These are phyloP conservation scores for Neocallimastix lanati DNA, from an alignment of 192 early-diverging fungal species.

Conservation along the genomic window DNA sequence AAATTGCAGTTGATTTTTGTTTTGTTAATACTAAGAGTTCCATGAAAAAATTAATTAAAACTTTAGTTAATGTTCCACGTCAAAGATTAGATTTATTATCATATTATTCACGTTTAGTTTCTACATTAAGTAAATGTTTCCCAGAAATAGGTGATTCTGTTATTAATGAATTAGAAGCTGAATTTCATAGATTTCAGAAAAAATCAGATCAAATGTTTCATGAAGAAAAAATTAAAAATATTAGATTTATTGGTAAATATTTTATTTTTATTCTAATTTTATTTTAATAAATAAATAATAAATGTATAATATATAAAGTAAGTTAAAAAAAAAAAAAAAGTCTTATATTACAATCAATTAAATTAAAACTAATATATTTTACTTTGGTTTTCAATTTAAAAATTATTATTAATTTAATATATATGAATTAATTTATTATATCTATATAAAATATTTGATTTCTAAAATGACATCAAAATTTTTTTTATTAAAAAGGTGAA, in stretches of 20 bases:
- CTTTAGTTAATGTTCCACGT: constrained; percentile 59
- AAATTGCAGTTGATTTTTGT: constrained; percentile 80
- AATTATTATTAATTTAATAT: too few species aligned
- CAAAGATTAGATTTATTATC: constrained; percentile 69
- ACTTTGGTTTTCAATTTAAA: too few species aligned
- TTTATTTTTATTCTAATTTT: neutral
- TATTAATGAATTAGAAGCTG: constrained; percentile 46
- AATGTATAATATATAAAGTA: too few species aligned
- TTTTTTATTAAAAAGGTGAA: constrained; percentile 36
- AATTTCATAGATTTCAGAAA: constrained; percentile 52
- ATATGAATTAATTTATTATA: too few species aligned
- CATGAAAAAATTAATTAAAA: constrained; percentile 55
- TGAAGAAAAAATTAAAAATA: constrained; percentile 65
- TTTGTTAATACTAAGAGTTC: constrained; percentile 68
- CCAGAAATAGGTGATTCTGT: constrained; percentile 65
- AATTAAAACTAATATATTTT: too few species aligned
- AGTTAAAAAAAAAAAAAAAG: too few species aligned
- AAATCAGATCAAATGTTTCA: constrained; percentile 50
- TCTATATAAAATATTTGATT: too few species aligned
- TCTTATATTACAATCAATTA: too few species aligned
- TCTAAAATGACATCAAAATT: too few species aligned
- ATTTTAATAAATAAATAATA: too few species aligned
- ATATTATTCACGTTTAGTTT: constrained; percentile 77
- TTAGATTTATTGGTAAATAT: constrained; percentile 48
- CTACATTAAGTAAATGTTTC: constrained; percentile 66